Evolutionary conservation across 2,329 filamentous ascomycete genomes (phyloP), one percentile per base, ranked within the genome.

Genomic region (Penicillium janthinellum): DNA sequence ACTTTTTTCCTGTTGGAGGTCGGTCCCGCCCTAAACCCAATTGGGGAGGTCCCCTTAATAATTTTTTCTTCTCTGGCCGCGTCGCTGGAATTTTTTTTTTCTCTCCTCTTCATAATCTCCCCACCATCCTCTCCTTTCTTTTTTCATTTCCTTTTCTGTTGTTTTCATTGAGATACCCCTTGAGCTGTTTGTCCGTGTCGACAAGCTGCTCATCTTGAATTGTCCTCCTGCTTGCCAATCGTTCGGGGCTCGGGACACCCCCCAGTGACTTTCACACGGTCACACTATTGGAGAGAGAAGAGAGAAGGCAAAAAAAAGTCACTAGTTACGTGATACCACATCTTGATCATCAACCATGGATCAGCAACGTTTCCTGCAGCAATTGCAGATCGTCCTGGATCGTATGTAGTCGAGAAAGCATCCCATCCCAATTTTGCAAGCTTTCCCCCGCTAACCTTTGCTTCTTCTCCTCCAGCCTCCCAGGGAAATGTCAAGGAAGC

Each of bases 401-500:
- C 92, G 91, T 95, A 82, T 82, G 90, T 87, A 53, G 57, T 20
- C 10, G 34, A 35, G 6, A 22, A 31, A 41, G 12, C 35, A 4
- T 31, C 34, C 34, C 41, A 14, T 54, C 25, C 14, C 10, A 12
- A 7, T 48, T 20, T 20, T 41, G 1, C 14, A 17, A 34, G 31
- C 31, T 31, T 31, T 31, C 20, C 41, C 14, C 48, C 34, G 25
- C 71, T 73, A 53, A 73, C 63, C 22, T 34, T 55, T 53, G 12
- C 42, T 6, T 25, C 55, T 6, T 31, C 55, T 70, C 39, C 12
- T 58, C 25, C 73, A 96, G 92, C 95, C 74, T 89, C 96, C 79
- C 96, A 92, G 67, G 88, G 91, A 69, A 88, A 88, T 79, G 88
- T 96, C 78, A 96, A 97, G 85, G 87, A 90, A 67, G 92, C 93